Base-by-base conservation (phyloP, 2,329 filamentous ascomycete species). In the Hypomyces perniciosus region DNA sequence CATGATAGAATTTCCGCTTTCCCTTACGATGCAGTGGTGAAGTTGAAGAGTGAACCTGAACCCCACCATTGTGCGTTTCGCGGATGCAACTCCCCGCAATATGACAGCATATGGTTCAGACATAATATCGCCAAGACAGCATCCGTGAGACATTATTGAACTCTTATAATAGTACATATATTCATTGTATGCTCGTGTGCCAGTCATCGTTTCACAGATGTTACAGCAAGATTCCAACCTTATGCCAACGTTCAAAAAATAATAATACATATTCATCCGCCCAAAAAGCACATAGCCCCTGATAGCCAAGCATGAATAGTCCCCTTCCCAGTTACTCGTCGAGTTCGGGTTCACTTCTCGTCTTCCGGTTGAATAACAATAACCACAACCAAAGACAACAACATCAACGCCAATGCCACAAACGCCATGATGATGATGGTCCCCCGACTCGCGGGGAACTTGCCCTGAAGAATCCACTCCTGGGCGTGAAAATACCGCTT, bases 401-500 rank as follows among this genome's bases (percentile, higher is more conserved):
- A 64, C 75, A 85, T 85, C 53, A 86, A 72, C 4, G 76, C 73
- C 62, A 83, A 72, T 4, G 86, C 81, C 41, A 90, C 77, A 13
- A 80, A 67, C 7, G 84, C 80, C 31, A 92, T 80, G 35, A 90
- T 59, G 43, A 89, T 72, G 41, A 93, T 81, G 26, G 86, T 89
- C 4, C 86, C 87, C 56, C 88, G 76, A 59, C 85, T 87, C 6
- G 88, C 86, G 0, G 88, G 87, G 60, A 91, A 91, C 66, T 90
- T 90, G 59, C 88, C 87, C 56, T 79, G 72, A 54, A 92, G 84
- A 27, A 93, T 80, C 80, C 89, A 93, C 61, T 87, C 78, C 70
- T 93, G 88, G 26, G 80, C 79, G 63, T 88, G 83, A 59, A 89
- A 85, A 66, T 90, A 93, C 47, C 88, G 76, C 62, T 87, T 84